Evolutionary conservation across 2,329 filamentous ascomycete genomes (phyloP), one percentile per base, ranked within the genome.

Genomic region (Diplodia mutila): DNA sequence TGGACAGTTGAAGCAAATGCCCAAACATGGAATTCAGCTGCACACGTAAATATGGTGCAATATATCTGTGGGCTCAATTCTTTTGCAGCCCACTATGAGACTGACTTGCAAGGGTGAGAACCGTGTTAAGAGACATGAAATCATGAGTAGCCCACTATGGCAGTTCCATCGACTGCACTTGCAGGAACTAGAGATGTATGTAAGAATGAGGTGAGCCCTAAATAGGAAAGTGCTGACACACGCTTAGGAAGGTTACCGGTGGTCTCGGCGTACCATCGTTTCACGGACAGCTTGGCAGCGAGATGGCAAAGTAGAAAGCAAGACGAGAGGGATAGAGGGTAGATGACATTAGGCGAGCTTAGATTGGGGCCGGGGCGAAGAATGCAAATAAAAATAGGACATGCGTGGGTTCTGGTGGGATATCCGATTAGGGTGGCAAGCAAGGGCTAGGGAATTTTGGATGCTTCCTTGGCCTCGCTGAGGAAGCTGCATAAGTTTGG

Each of bases 401-500:
- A 42, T 42, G 4, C 3, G 1, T 6, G 8, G 18, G 21, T 46
- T 2, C 42, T 21, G n/a, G 42, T 9, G 32, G 32, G 32, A 34
- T 34, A 34, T 34, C 8, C 32, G 32, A 11, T 21, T 6, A n/a
- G 42, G 34, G 54, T 42, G 18, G 34, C 57, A 61, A 49, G 57
- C 57, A 48, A 61, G 57, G 57, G 57, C 18, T 42, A 29, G 16
- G 42, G 27, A 3, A 27, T 29, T 9, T 14, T 14, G 4, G 23
- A 14, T 27, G 23, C 21, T 23, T 46, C 16, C 42, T 46, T 27
- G 29, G 27, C 61, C 61, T 14, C 52, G 29, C 21, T 9, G 34
- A 51, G 25, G 32, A n/a, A 11, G 51, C 8, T 66, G 63, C 63
- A 66, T 66, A 66, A 66, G 34, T 66, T 66, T 52, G 16, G 57